Percentiles rank a stretch among this genome's conserved stretches.
phyloP scores from a whole-genome alignment of 345 rosid genomes.

The Psidium friedrichsthalianum region DNA sequence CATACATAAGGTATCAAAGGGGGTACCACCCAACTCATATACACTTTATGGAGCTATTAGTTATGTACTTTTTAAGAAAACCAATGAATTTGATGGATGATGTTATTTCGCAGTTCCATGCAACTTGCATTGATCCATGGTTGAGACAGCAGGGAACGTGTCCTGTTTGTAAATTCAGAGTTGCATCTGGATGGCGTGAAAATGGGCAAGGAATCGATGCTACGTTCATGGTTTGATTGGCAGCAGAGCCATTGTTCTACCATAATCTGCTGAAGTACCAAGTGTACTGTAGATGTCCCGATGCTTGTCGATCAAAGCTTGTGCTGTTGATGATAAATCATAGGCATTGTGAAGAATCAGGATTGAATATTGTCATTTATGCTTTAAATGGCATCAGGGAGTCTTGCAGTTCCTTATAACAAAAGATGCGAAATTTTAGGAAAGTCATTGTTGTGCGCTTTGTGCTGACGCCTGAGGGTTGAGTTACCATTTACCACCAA shows the following conservation, averaged over 20 bases:
- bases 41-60: background rate
- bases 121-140: conserved; percentile 63
- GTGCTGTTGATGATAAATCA: background rate
- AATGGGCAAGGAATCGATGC: no score
- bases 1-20: background rate
- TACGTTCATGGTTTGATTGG: no score
- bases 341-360: background rate
- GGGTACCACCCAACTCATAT: background rate
- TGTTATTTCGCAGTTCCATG: conserved; percentile 48
- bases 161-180: conserved; percentile 44
- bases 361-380: background rate
- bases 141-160: conserved; percentile 54
- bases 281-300: background rate
- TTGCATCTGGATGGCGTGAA: conserved; percentile 6
- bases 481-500: background rate
- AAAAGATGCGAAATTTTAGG: background rate
- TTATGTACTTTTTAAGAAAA: background rate
- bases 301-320: background rate
- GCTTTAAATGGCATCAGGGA: background rate
- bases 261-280: background rate
- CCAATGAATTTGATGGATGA: background rate
- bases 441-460: background rate
- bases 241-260: no score
- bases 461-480: background rate
- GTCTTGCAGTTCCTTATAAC: background rate